Conservation (phyloP, 2,329 filamentous ascomycete genomes). For the Davidsoniella neocaledoniae region DNA sequence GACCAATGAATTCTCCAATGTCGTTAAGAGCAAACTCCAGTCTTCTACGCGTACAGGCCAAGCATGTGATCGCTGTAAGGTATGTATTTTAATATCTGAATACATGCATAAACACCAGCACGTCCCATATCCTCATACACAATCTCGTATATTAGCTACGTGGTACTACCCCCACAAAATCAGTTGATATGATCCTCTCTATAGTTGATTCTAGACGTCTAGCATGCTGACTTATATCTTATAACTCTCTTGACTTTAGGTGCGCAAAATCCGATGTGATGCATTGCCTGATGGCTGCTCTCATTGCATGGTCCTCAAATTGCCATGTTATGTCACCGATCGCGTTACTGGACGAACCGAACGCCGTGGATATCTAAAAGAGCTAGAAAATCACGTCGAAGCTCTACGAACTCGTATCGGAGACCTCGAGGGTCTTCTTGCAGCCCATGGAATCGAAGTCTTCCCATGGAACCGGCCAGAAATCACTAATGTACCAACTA, state of each 20-base stretch:
- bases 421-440: constrained; percentile 50
- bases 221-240: no score
- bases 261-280: constrained; percentile 80
- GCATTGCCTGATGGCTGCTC: constrained; percentile 65
- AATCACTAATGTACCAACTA: not conserved
- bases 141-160: constrained; percentile 3
- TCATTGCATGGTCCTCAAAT: constrained; percentile 58
- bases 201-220: no score
- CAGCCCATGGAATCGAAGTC: constrained; percentile 42
- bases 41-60: constrained; percentile 54
- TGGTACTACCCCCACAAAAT: constrained; percentile 14
- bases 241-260: constrained; percentile 14
- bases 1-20: constrained; percentile 34
- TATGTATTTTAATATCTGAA: not conserved
- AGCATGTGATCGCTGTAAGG: constrained; percentile 76
- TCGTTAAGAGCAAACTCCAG: constrained; percentile 38
- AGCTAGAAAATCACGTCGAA: constrained; percentile 56
- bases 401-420: constrained; percentile 49
- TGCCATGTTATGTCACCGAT: constrained; percentile 72
- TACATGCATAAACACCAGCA: no score
- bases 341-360: constrained; percentile 70
- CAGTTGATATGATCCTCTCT: constrained; percentile 23
- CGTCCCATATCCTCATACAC: not conserved
- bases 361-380: constrained; percentile 60
- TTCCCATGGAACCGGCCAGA: constrained; percentile 14